Conservation (phyloP, 1,139 yeast genomes). For the Suhomyces taliae region DNA sequence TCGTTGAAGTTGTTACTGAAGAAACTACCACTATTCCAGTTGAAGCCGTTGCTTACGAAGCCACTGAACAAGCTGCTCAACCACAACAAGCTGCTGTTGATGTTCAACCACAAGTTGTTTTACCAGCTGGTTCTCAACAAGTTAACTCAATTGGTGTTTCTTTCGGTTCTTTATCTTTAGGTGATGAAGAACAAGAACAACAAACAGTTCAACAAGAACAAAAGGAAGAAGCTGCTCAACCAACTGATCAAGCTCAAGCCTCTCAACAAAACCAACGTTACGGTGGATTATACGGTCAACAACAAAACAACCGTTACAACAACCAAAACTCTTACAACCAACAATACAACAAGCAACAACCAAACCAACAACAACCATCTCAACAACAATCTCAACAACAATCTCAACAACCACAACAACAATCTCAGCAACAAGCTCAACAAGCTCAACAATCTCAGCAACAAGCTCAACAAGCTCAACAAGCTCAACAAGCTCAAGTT, state of each 20-base stretch:
- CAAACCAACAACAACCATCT: slow-evolving; percentile 22
- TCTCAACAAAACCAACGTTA: slow-evolving; percentile 17
- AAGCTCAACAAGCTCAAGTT: slow-evolving; percentile 18
- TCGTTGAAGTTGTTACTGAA: slow-evolving; percentile 7
- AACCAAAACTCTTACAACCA: slow-evolving; percentile 6
- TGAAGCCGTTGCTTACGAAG: slow-evolving; percentile 11
- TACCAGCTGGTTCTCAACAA: slow-evolving; percentile 55
- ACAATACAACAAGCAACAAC: slow-evolving; percentile 19
- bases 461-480: slow-evolving; percentile 14
- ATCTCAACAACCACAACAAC: slow-evolving; percentile 18
- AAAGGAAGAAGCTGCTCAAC: slow-evolving; percentile 14
- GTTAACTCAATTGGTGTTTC: slow-evolving; percentile 65
- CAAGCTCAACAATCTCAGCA: slow-evolving; percentile 24
- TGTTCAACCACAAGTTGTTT: slow-evolving; percentile 58
- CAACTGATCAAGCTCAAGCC: slow-evolving; percentile 10
- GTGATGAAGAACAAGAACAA: slow-evolving; percentile 39
- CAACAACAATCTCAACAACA: slow-evolving; percentile 13
- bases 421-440: slow-evolving; percentile 9
- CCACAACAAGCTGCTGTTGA: slow-evolving; percentile 15
- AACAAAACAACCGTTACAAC: slow-evolving; percentile 11
- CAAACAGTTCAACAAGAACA: slow-evolving; percentile 15
- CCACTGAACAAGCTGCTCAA: slow-evolving; percentile 15
- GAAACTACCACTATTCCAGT: slow-evolving; percentile 11
- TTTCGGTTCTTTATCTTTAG: slow-evolving; percentile 62
- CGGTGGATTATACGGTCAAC: slow-evolving; percentile 17